phyloP scores from a whole-genome alignment of 2,329 filamentous ascomycete species.

The Bipolaris cookei region DNA sequence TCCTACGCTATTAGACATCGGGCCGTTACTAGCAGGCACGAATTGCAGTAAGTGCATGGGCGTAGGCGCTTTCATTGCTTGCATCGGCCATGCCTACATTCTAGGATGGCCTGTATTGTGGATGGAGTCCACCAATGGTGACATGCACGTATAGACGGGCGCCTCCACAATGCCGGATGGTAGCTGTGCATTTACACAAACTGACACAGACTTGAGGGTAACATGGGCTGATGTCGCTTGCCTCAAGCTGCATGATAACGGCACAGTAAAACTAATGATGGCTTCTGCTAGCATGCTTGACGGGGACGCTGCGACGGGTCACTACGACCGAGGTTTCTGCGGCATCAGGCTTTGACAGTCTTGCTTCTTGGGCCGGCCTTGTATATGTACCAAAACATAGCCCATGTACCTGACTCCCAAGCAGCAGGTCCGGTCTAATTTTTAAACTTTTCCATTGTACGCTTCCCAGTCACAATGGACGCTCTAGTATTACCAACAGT shows the following conservation, averaged over 20 bases:
- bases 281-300: conserved; percentile 6
- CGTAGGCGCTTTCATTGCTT: conserved; percentile 1
- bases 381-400: conserved; percentile 13
- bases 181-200: background rate
- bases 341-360: background rate
- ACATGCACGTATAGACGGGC: background rate
- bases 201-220: conserved; percentile 1
- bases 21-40: conserved; percentile 5
- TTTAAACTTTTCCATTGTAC: background rate
- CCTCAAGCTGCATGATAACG: conserved; percentile 14
- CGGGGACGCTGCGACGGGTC: background rate
- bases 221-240: conserved; percentile 10
- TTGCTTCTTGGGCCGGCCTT: background rate
- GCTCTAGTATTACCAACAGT: conserved; percentile 7
- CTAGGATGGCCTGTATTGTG: conserved; percentile 1
- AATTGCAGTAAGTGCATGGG: conserved; percentile 2
- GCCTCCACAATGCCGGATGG: background rate
- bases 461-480: conserved; percentile 6
- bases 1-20: conserved; percentile 6
- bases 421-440: conserved; percentile 5
- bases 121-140: background rate
- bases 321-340: conserved; percentile 4
- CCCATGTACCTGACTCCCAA: background rate
- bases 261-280: conserved; percentile 12
- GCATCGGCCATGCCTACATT: conserved; percentile 9